Conservation (phyloP, 148 eudicot species). For the Cornus controversa region DNA sequence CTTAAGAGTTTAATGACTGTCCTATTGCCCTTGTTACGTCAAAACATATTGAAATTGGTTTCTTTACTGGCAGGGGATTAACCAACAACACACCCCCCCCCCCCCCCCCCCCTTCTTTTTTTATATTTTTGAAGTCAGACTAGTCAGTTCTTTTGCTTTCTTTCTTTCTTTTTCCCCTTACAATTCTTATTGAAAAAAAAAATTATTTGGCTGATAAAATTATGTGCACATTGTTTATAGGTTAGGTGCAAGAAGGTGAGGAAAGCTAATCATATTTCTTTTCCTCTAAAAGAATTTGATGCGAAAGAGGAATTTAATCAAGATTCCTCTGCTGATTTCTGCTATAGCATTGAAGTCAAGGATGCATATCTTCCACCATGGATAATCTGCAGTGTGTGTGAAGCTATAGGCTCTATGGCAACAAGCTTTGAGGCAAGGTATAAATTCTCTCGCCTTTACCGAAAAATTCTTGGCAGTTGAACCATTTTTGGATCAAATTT, state of each 20-base stretch:
- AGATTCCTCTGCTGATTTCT: constrained; percentile 46
- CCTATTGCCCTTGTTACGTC: no score
- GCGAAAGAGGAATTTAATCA: constrained; percentile 37
- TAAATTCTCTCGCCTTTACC: background rate
- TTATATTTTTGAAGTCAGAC: background rate
- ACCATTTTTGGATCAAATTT: background rate
- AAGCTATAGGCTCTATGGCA: constrained; percentile 53
- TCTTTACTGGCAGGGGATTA: background rate
- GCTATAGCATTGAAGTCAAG: constrained; percentile 75
- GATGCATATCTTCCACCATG: constrained; percentile 89
- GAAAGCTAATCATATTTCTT: constrained; percentile 40
- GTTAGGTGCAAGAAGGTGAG: constrained; percentile 80
- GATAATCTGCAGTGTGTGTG: constrained; percentile 56
- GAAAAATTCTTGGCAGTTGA: background rate
- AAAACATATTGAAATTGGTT: background rate
- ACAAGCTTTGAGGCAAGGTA: constrained; percentile 79
- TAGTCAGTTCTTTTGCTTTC: background rate
- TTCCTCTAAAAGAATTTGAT: constrained; percentile 31
- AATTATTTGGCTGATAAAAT: background rate
- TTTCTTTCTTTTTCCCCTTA: no score
- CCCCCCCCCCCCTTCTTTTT: background rate
- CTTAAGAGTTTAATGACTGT: background rate
- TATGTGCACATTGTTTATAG: constrained; percentile 31
- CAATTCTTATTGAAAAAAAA: no score
- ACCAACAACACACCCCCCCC: no score